Evolutionary conservation across 2,329 filamentous ascomycete genomes (phyloP), one percentile per base, ranked within the genome.

Genomic region (Pseudogymnoascus sp.): DNA sequence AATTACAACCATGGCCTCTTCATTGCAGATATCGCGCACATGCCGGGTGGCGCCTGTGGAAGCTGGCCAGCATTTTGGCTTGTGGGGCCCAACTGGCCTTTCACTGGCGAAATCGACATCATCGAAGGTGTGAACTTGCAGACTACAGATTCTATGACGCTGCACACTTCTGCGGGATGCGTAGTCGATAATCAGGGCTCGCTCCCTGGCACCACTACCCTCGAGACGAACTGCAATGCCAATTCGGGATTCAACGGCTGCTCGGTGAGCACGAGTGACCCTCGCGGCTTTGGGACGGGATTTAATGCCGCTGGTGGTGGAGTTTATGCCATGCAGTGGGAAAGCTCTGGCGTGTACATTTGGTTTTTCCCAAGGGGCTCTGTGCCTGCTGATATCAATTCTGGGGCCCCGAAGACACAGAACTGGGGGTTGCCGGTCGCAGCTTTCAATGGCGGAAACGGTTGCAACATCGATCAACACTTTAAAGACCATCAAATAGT

Each of bases 291-390:
- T 64, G 86, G 87, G 1, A 79, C 84, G 60, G 77, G 78, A 0
- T 90, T 92, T 76, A 91, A 92, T 70, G 77, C 77, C 8, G 81
- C 72, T 36, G 78, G 80, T 1, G 87, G 87, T n/a, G 87, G 87
- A 29, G 80, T 89, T 2, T 90, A 88, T 66, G 86, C 85, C 5
- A 81, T 87, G 66, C 79, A 87, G 68, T 94, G 90, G 89, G 86
- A 86, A 58, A 75, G 77, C 8, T 74, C 82, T 1, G 81, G 80
- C 61, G 88, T 95, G 71, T 85, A 81, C 61, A 78, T 94, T 64
- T 95, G 87, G 85, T 89, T 89, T 76, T 95, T 92, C 73, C 77
- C 85, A 1, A 82, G 87, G n/a, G 75, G 74, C 31, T 71, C 73
- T 7, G 82, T 92, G 40, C 90, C 91, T 0, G 69, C 72, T 0